Base-by-base conservation (phyloP, 371 early-diverging fungal species). In the Entomophthora muscae region DNA sequence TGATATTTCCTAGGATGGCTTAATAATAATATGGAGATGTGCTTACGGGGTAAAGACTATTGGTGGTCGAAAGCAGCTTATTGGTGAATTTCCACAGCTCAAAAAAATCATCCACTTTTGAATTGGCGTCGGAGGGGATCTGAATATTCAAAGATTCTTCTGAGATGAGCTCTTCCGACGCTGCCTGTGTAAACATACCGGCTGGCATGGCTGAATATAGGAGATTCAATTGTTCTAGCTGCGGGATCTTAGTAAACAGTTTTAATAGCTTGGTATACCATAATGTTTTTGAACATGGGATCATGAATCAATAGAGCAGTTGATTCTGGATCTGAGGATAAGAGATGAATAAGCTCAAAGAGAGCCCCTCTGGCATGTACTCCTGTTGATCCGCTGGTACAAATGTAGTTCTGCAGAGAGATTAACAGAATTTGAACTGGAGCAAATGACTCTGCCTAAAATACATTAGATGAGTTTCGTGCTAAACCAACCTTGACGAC, bases 51-150 rank as follows among this genome's bases (percentile, higher is more conserved):
- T 21, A 55, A 24, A 55, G 24, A 32, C 33, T 23, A n/a, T 32
- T 17, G n/a, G 42, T 21, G 26, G 61, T 61, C 2, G 17, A 2
- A 1, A 61, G 12, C 42, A 42, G 42, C 32, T 28, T 3, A 23
- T 61, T 61, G 22, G 33, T 26, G 26, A 61, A 61, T 3, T 3
- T 61, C 61, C 61, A 61, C 30, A 61, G 61, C 26, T 61, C 61
- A 61, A 61, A 61, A 23, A 61, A 61, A 33, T 23, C 26, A 33
- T 61, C 61, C 33, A 61, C 33, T 3, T 42, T 42, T 10, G 42
- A 42, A 42, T 42, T 42, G 10, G 42, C 5, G 10, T 42, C 42
- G 5, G 42, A 10, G 42, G n/a, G n/a, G n/a, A n/a, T n/a, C n/a
- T n/a, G n/a, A n/a, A n/a, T n/a, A n/a, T n/a, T n/a, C n/a, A n/a